phyloP scores from a whole-genome alignment of 805 yeast species.

The Dipodascopsis tothii region DNA sequence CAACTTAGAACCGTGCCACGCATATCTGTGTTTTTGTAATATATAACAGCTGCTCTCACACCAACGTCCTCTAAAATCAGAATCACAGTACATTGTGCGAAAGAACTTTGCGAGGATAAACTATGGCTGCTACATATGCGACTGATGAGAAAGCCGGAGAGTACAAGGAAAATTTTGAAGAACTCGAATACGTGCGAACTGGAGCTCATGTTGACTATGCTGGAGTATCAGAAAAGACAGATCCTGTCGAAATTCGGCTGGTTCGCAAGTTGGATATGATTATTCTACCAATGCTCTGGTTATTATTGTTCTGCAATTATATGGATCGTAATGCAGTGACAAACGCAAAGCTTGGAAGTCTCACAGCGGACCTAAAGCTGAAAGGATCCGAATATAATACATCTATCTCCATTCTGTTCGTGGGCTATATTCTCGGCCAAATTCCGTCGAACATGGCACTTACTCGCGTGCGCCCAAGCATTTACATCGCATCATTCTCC shows the following conservation, averaged over 20 bases:
- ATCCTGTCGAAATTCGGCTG: slow-evolving; percentile 35
- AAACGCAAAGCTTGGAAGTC: slow-evolving; percentile 40
- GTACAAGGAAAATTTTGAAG: slow-evolving; percentile 3
- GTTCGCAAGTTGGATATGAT: slow-evolving; percentile 43
- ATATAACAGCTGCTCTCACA: too few relatives aligned
- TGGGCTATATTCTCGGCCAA: slow-evolving; percentile 32
- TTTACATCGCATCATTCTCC: slow-evolving; percentile 34
- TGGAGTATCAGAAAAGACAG: slow-evolving; percentile 5
- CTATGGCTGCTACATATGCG: too few relatives aligned
- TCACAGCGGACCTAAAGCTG: slow-evolving; percentile 37
- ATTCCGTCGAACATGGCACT: slow-evolving; percentile 19
- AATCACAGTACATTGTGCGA: too few relatives aligned
- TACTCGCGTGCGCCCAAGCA: slow-evolving; percentile 31
- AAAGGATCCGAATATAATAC: slow-evolving; percentile 38
- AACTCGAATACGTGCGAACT: slow-evolving; percentile 1
- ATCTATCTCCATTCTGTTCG: slow-evolving; percentile 41
- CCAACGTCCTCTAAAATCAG: too few relatives aligned
- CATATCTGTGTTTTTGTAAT: too few relatives aligned
- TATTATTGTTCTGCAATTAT: slow-evolving; percentile 43
- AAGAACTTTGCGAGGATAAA: too few relatives aligned
- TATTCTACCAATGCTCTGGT: slow-evolving; percentile 44
- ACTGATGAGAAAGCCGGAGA: too few relatives aligned
- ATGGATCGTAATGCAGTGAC: slow-evolving; percentile 41
- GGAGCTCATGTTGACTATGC: slow-evolving; percentile 3
- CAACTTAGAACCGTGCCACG: too few relatives aligned